Percentiles rank a stretch among this genome's conserved stretches.
Conservation (phyloP, 2,329 filamentous ascomycete genomes). For the Verticillium albo-atrum region DNA sequence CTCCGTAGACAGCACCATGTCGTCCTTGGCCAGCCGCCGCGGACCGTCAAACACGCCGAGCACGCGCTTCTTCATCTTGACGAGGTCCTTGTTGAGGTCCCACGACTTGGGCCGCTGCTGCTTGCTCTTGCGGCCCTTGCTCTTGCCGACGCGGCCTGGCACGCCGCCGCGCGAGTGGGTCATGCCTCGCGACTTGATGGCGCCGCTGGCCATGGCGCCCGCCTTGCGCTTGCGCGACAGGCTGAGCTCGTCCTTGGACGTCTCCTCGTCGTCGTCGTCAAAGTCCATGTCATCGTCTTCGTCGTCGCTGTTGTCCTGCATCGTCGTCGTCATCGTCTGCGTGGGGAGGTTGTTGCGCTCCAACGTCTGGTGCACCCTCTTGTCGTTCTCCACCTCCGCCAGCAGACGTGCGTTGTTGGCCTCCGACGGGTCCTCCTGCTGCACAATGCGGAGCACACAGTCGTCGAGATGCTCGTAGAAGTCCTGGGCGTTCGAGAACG, state of each 20-base stretch:
- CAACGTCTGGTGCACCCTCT: conserved; percentile 56
- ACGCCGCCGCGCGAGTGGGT: conserved; percentile 76
- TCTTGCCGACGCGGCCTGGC: conserved; percentile 45
- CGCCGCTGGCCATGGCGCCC: conserved; percentile 36
- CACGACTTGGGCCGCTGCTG: conserved; percentile 92
- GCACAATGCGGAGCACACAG: conserved; percentile 67
- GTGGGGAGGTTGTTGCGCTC: conserved; percentile 58
- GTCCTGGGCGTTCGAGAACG: conserved; percentile 89
- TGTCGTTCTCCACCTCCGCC: conserved; percentile 61
- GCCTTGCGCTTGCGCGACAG: conserved; percentile 48
- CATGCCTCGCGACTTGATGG: conserved; percentile 66
- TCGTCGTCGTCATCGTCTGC: conserved; percentile 30
- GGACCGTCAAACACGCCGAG: conserved; percentile 87
- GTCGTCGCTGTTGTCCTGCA: conserved; percentile 46
- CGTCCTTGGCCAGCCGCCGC: conserved; percentile 89
- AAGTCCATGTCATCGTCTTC: conserved; percentile 42
- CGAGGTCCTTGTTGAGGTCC: conserved; percentile 88
- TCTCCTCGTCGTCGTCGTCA: conserved; percentile 50
- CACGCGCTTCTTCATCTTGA: conserved; percentile 98
- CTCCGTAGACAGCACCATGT: conserved; percentile 96
- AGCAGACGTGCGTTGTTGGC: conserved; percentile 64
- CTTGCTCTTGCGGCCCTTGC: conserved; percentile 78
- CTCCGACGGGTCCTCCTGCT: conserved; percentile 66
- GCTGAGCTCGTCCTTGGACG: conserved; percentile 42
- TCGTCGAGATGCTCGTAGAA: conserved; percentile 96